Percentiles rank a stretch among this genome's conserved stretches.
phyloP scores from a whole-genome alignment of 2,329 filamentous ascomycete genomes.

The Phoma sp. region DNA sequence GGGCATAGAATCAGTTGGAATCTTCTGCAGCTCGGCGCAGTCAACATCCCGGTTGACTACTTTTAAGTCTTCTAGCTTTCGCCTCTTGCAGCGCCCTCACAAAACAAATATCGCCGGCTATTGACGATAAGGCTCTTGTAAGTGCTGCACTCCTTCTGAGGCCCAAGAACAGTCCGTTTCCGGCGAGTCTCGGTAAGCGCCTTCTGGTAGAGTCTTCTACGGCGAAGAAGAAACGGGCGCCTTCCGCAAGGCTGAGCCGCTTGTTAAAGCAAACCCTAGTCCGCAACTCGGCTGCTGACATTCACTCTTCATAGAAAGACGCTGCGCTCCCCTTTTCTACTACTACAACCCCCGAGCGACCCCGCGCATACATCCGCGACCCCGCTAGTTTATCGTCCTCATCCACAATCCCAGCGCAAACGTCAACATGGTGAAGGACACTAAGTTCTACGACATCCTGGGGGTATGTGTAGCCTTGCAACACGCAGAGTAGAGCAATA shows the following conservation, averaged over 20 bases:
- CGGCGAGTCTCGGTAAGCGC: constrained; percentile 29
- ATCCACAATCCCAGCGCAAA: constrained; percentile 17
- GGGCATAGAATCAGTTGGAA: constrained; percentile 43
- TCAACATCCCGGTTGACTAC: constrained; percentile 39
- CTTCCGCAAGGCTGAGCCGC: constrained; percentile 25
- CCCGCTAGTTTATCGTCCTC: constrained; percentile 33
- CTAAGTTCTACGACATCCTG: constrained; percentile 78
- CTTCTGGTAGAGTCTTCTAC: constrained; percentile 12
- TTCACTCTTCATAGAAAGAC: constrained; percentile 11
- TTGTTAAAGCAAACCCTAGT: constrained; percentile 21
- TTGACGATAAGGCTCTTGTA: constrained; percentile 11
- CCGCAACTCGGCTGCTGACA: constrained; percentile 25
- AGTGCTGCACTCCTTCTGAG: constrained; percentile 4
- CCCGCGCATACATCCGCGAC: constrained; percentile 31
- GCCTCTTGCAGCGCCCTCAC: constrained; percentile 20
- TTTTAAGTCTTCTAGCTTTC: constrained; percentile 40
- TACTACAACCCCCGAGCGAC: constrained; percentile 13
- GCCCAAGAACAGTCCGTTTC: constrained; percentile 4
- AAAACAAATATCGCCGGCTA: constrained; percentile 7
- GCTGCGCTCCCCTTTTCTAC: constrained; percentile 11
- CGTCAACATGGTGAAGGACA: constrained; percentile 76
- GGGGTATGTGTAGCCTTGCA: constrained; percentile 64
- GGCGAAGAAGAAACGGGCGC: constrained; percentile 15
- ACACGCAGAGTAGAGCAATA: not conserved
- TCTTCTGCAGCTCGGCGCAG: constrained; percentile 45